Conservation (phyloP, 768 basidiomycete species). For the Astraeus odoratus region DNA sequence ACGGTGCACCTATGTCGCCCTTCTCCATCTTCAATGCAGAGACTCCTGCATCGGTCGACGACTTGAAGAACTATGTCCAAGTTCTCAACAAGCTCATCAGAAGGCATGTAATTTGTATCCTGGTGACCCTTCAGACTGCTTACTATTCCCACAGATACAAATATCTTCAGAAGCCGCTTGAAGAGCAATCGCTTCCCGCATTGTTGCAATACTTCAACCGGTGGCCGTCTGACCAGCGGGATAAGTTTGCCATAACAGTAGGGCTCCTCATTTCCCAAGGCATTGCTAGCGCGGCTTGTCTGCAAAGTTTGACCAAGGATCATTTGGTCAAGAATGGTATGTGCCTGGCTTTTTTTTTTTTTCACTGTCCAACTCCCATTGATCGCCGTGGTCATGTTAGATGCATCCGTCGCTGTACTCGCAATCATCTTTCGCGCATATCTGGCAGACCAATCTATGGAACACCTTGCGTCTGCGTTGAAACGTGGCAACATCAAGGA, state of each 20-base stretch:
- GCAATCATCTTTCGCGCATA: constrained; percentile 78
- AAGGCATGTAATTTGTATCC: constrained; percentile 44
- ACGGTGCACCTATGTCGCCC: constrained; percentile 76
- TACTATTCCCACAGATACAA: constrained; percentile 65
- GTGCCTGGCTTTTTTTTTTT: too few species aligned
- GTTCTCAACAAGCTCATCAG: constrained; percentile 95
- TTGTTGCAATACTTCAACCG: constrained; percentile 86
- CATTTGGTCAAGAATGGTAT: constrained; percentile 92
- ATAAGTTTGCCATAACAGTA: constrained; percentile 76
- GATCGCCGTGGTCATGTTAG: constrained; percentile 43
- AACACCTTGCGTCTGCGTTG: constrained; percentile 77
- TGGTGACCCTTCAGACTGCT: constrained; percentile 3
- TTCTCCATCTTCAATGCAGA: constrained; percentile 84
- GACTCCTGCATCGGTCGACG: constrained; percentile 70
- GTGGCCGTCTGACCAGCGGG: constrained; percentile 70
- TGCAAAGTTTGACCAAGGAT: constrained; percentile 83
- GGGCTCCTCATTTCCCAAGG: constrained; percentile 84
- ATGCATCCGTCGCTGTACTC: constrained; percentile 70
- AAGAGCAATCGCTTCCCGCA: constrained; percentile 73
- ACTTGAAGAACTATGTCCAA: constrained; percentile 90
- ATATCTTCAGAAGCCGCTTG: constrained; percentile 96
- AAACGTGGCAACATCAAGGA: constrained; percentile 84
- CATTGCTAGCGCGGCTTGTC: constrained; percentile 67
- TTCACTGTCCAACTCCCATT: too few species aligned
- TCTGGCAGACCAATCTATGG: constrained; percentile 78